A percentile compares a stretch with the other conserved stretches of the same genome.
Evolutionary conservation across 805 yeast species (phyloP).

Genomic region (Wickerhamiella kurtzmanii): DNA sequence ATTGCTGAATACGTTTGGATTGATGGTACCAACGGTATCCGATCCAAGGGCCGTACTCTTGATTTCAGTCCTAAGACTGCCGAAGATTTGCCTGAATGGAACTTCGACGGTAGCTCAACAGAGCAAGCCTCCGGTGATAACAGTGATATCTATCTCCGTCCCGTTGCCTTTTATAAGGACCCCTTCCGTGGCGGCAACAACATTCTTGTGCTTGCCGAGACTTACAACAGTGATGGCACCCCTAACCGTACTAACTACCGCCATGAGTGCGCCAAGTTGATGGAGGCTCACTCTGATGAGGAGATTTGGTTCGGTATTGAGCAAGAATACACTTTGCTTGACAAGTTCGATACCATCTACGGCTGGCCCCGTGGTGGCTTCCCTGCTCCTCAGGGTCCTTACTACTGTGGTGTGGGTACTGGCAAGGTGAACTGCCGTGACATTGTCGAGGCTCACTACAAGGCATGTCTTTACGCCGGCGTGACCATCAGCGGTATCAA

Average conservation of each 20-base stretch:
- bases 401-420: slow-evolving; percentile 99
- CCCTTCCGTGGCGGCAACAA: slow-evolving; percentile 98
- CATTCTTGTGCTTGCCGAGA: slow-evolving; percentile 86
- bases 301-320: slow-evolving; percentile 96
- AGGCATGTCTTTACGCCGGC: slow-evolving; percentile 93
- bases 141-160: slow-evolving; percentile 89
- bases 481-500: slow-evolving; percentile 86
- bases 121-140: slow-evolving; percentile 97
- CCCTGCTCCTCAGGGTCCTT: slow-evolving; percentile 99
- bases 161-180: slow-evolving; percentile 89
- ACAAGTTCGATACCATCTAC: slow-evolving; percentile 75
- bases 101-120: slow-evolving; percentile 97
- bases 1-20: slow-evolving; percentile 98
- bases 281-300: slow-evolving; percentile 79
- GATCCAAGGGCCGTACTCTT: slow-evolving; percentile 91
- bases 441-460: slow-evolving; percentile 96
- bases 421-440: slow-evolving; percentile 98
- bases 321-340: slow-evolving; percentile 96
- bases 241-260: slow-evolving; percentile 98
- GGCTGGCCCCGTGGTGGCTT: slow-evolving; percentile 99
- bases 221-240: slow-evolving; percentile 97
- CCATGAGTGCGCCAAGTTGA: slow-evolving; percentile 88
- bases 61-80: slow-evolving; percentile 50
- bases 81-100: slow-evolving; percentile 96
- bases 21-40: slow-evolving; percentile 77